Evolutionary conservation across 306 rosid genomes (phyloP).

Genomic region (Hylodesmum podocarpum): DNA sequence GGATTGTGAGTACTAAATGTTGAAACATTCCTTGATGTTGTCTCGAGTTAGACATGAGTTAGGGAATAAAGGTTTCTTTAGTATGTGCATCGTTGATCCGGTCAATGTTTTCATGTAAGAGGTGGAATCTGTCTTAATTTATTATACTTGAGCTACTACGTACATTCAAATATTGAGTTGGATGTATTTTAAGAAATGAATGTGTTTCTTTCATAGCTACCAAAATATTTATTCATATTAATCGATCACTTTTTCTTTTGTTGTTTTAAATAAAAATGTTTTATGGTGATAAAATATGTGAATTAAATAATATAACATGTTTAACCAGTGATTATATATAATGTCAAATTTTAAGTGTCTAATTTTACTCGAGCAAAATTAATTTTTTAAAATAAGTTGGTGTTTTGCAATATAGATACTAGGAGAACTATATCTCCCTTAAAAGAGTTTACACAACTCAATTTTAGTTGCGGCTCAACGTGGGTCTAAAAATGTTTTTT

Average conservation of each 20-base stretch:
- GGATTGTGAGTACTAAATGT: not conserved
- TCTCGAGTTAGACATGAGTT: constrained; percentile 9
- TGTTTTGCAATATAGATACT: no score
- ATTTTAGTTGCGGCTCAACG: no score
- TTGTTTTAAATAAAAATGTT: not conserved
- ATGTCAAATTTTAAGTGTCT: no score
- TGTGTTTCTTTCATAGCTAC: not conserved
- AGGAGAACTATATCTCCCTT: no score
- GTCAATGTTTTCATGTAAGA: constrained; percentile 14
- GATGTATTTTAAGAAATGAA: not conserved
- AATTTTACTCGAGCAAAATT: no score
- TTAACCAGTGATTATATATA: no score
- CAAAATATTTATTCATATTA: not conserved
- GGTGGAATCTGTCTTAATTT: not conserved
- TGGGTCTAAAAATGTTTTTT: no score
- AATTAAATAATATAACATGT: no score
- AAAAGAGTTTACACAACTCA: no score
- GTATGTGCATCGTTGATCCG: not conserved
- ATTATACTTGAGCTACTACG: not conserved
- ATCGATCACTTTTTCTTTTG: not conserved
- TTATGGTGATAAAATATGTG: no score
- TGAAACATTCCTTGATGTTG: constrained; percentile 15
- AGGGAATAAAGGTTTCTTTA: constrained; percentile 18
- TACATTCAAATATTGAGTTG: not conserved
- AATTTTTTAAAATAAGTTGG: no score